Base-by-base conservation (phyloP, 2,329 filamentous ascomycete genomes). In the Huntiella omanensis region DNA sequence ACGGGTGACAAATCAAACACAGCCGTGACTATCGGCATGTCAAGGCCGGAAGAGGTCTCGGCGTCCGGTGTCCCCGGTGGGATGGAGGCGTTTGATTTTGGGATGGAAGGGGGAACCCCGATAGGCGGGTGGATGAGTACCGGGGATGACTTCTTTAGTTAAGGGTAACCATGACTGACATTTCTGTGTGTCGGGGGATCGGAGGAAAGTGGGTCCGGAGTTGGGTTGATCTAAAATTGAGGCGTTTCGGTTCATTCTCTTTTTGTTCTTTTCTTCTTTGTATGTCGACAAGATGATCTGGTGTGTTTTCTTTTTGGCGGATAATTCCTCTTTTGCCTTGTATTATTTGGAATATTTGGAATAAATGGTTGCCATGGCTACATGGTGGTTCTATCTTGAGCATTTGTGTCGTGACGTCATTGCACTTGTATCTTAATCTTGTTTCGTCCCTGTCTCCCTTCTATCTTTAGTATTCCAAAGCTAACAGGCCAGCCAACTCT, bases 401-500 rank as follows among this genome's bases (percentile, higher is more conserved):
- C 22, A 28, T 28, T 28, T 28, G 8, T 45, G 34, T 32, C 11
- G 16, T 32, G 17, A 13, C 13, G 12, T n/a, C 11, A 15, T 13
- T 34, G 12, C 33, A n/a, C 32, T 13, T 5, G 4, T 13, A 22
- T 36, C 33, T 11, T 36, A 15, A 22, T 35, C 12, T 16, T 34
- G 5, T 13, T 22, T 17, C 32, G n/a, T 28, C 15, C 13, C 17
- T 37, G 15, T 13, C 10, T 45, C 16, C 12, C 10, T 33, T 15
- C 22, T 22, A 12, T 36, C 28, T 15, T 36, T 17, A 16, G 11
- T 37, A 19, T 4, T 15, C n/a, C 39, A 44, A n/a, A 13, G 43
- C 33, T 22, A 49, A 33, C 33, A 49, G 33, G n/a, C 48, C 17
- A 19, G 22, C 16, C 10, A 49, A 19, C 13, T 49, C 48, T 12